Base-by-base conservation (phyloP, 2,329 filamentous ascomycete genomes). In the Stagonosporopsis tanaceti region DNA sequence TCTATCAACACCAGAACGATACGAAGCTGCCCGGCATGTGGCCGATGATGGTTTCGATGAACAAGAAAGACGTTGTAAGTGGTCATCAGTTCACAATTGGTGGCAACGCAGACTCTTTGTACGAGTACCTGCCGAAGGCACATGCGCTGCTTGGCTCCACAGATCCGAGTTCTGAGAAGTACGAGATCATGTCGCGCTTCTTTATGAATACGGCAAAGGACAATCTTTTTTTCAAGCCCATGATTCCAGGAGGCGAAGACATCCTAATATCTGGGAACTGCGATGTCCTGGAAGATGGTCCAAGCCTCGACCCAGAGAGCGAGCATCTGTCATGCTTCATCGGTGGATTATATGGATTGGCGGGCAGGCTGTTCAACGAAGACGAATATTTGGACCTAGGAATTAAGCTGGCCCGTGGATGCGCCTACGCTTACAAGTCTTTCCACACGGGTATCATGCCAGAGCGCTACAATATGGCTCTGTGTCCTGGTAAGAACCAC, bases 21-120 rank as follows among this genome's bases (percentile, higher is more conserved):
- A 93, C 90, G 0, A 82, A 82, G 3, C 79, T 97, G 7, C 87
- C 89, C 1, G 93, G 93, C 2, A 84, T 97, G 68, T 97, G 94
- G 80, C 92, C 93, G 0, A 84, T 91, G 62, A 81, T 80, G 37
- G 78, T 97, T 2, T 66, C 67, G 25, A 74, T 74, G 71, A 56
- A 50, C 9, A 39, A 50, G 4, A 60, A 70, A 47, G 70, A 76
- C 44, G 68, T 76, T 14, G 59, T 67, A 6, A 63, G 63, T 22
- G 68, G 69, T 9, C 65, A 67, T 41, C 67, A 72, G 38, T 74
- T 69, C 55, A 70, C 71, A 20, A 66, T 76, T 28, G 72, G 69
- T 7, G 73, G 69, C 14, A 75, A 74, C 42, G 72, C 74, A 17
- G 74, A 75, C 35, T 72, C 70, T 1, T 48, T 73, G 17, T 76